These are phyloP conservation scores for Pseudocercospora fuligena DNA, from an alignment of 2,329 filamentous ascomycete genomes.

Conservation along the genomic window DNA sequence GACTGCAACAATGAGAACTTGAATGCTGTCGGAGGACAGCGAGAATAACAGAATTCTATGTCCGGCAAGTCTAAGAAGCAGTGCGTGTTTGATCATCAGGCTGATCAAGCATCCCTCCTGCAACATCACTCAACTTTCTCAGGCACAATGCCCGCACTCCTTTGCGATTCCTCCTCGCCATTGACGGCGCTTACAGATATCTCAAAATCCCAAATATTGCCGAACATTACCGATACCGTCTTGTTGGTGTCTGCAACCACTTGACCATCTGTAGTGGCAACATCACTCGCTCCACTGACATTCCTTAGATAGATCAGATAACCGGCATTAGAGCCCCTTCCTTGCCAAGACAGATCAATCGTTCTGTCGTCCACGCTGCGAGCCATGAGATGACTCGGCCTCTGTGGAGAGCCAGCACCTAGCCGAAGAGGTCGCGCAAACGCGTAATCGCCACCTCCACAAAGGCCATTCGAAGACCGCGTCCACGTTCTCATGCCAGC, in stretches of 20 bases:
- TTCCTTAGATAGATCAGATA: constrained; percentile 17
- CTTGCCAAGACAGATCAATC: neutral
- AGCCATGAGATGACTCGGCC: neutral
- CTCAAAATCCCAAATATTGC: constrained; percentile 17
- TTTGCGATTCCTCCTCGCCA: constrained; percentile 17
- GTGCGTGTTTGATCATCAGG: neutral
- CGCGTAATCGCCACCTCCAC: neutral
- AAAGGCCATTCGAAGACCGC: neutral
- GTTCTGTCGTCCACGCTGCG: neutral
- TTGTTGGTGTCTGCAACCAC: constrained; percentile 6
- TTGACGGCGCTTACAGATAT: constrained; percentile 18
- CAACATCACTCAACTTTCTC: neutral
- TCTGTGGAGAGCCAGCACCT: constrained; percentile 1
- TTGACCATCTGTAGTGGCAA: constrained; percentile 11
- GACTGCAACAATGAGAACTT: too few relatives aligned
- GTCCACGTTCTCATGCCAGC: constrained; percentile 16
- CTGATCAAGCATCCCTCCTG: neutral
- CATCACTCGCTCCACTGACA: neutral
- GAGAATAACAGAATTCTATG: neutral
- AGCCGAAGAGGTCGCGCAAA: constrained; percentile 8
- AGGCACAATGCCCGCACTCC: constrained; percentile 16
- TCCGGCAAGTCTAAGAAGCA: neutral
- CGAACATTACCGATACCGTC: constrained; percentile 9
- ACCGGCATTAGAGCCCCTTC: constrained; percentile 5
- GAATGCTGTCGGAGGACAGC: too few relatives aligned